Conservation (phyloP, 2,329 filamentous ascomycete genomes). For the Trichoderma hamatum region DNA sequence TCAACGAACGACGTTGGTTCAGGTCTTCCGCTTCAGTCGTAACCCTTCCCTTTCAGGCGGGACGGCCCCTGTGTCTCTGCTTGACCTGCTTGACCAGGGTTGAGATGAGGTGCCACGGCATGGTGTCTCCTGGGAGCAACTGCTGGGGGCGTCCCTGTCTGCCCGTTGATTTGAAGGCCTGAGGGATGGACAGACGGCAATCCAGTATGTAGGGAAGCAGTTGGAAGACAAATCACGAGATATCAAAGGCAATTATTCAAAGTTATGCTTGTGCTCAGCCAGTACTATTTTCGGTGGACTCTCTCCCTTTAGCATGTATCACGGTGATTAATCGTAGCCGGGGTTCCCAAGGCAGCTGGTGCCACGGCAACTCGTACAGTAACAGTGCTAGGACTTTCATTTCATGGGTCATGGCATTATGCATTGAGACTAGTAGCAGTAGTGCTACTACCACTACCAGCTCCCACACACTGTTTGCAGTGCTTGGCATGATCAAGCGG, state of each 20-base stretch:
- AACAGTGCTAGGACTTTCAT: neutral
- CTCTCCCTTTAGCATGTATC: constrained; percentile 11
- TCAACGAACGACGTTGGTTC: neutral
- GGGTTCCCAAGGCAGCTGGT: constrained; percentile 2
- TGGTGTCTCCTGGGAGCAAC: neutral
- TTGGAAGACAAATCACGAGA: neutral
- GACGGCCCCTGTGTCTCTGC: neutral
- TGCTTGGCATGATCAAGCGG: neutral
- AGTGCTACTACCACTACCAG: neutral
- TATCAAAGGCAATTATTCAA: constrained; percentile 4
- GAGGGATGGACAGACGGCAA: constrained; percentile 3
- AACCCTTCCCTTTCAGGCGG: neutral
- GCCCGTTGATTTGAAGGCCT: neutral
- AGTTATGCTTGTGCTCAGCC: constrained; percentile 7
- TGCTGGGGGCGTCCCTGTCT: neutral
- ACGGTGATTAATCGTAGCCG: constrained; percentile 8
- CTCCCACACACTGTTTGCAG: neutral
- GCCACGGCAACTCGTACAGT: neutral
- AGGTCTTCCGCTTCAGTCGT: constrained; percentile 2
- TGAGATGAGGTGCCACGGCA: constrained; percentile 14
- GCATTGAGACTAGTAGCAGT: neutral
- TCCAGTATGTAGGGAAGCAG: neutral
- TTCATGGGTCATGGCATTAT: neutral
- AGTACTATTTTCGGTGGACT: neutral
- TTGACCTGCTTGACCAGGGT: neutral